Percentiles rank a stretch among this genome's conserved stretches.
Conservation (phyloP, 179 eudicot genomes). For the Drosera spatulata region DNA sequence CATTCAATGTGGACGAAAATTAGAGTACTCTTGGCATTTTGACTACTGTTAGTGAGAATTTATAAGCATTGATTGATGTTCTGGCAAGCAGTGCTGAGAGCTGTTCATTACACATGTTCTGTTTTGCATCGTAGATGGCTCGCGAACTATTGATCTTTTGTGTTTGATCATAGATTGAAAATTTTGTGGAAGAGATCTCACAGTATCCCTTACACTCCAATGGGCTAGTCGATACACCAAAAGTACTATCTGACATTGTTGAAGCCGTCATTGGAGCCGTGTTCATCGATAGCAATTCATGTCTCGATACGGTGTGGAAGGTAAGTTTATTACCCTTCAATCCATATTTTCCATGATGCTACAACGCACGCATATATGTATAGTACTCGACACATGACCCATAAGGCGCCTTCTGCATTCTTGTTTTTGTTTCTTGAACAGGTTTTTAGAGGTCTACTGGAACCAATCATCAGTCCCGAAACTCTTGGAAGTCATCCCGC, state of each 20-base stretch:
- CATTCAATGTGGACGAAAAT: too few species aligned
- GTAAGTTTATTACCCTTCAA: slow-evolving; percentile 9
- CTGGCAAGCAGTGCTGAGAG: too few species aligned
- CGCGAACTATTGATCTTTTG: not conserved
- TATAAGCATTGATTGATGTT: too few species aligned
- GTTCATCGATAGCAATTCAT: slow-evolving; percentile 19
- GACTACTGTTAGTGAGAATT: too few species aligned
- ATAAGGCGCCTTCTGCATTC: not conserved
- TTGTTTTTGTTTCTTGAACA: slow-evolving; percentile 5
- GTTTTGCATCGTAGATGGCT: too few species aligned
- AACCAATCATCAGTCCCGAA: slow-evolving; percentile 31
- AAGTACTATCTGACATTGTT: slow-evolving; percentile 36
- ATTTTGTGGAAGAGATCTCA: slow-evolving; percentile 15
- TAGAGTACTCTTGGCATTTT: too few species aligned
- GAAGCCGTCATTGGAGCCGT: slow-evolving; percentile 41
- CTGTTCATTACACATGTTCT: too few species aligned
- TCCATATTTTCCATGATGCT: not conserved
- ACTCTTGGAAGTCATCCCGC: slow-evolving; percentile 24
- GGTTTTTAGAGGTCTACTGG: slow-evolving; percentile 24
- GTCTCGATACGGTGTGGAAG: slow-evolving; percentile 29
- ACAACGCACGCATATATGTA: not conserved
- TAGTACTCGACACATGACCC: not conserved
- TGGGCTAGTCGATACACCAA: slow-evolving; percentile 31
- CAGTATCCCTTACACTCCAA: slow-evolving; percentile 28
- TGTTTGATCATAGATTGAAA: slow-evolving; percentile 19